Evolutionary conservation across 352 stramenopile species (phyloP).

Genomic region (Phytophthora cactorum): DNA sequence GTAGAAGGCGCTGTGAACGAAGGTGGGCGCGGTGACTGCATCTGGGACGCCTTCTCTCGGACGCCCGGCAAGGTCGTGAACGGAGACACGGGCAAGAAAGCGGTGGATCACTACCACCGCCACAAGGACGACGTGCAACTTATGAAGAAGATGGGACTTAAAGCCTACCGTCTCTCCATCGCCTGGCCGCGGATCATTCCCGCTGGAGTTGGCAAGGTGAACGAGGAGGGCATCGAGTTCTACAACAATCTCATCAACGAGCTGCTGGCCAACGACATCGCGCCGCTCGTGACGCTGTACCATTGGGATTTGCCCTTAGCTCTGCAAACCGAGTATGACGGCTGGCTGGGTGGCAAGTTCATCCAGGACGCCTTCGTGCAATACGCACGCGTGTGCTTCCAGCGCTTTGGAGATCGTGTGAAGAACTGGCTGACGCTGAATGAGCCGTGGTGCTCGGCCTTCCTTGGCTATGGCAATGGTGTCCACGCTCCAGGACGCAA

Average conservation of each 20-base stretch:
- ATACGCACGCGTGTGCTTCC: slow-evolving; percentile 91
- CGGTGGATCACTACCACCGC: slow-evolving; percentile 92
- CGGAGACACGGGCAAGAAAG: slow-evolving; percentile 83
- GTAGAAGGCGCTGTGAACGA: slow-evolving; percentile 91
- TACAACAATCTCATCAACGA: slow-evolving; percentile 92
- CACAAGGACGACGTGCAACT: slow-evolving; percentile 91
- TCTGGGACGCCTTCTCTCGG: slow-evolving; percentile 93
- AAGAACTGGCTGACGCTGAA: slow-evolving; percentile 95
- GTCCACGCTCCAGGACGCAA: slow-evolving; percentile 82
- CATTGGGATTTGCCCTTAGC: slow-evolving; percentile 95
- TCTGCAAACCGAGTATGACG: slow-evolving; percentile 85
- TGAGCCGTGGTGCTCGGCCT: slow-evolving; percentile 88
- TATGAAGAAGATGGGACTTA: slow-evolving; percentile 90
- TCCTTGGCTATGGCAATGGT: slow-evolving; percentile 87
- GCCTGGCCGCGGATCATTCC: slow-evolving; percentile 93
- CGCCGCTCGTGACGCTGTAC: slow-evolving; percentile 94
- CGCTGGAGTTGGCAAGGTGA: slow-evolving; percentile 71
- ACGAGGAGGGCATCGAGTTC: slow-evolving; percentile 88
- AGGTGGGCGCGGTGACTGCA: slow-evolving; percentile 81
- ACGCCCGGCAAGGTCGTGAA: slow-evolving; percentile 68
- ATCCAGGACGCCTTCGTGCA: slow-evolving; percentile 73
- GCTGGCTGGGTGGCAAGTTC: slow-evolving; percentile 54
- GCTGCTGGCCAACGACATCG: slow-evolving; percentile 84
- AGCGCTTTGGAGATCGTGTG: slow-evolving; percentile 91
- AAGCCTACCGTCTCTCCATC: slow-evolving; percentile 92